Percentiles rank a stretch among this genome's conserved stretches.
Evolutionary conservation across 805 yeast species (phyloP).

Genomic region (Maudiozyma turicensis): DNA sequence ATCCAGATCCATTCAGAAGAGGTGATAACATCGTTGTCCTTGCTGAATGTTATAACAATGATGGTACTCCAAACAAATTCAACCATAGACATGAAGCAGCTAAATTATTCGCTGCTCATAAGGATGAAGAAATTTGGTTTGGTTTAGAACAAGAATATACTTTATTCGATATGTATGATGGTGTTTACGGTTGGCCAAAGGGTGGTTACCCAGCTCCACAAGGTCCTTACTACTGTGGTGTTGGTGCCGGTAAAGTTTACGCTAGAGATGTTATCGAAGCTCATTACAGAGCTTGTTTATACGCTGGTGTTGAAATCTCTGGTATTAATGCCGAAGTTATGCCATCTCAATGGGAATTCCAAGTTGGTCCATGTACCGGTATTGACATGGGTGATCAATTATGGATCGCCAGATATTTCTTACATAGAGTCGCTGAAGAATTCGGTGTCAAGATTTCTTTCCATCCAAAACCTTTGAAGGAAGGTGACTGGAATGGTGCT

Average conservation of each 20-base stretch:
- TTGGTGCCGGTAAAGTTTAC: slow-evolving; percentile 95
- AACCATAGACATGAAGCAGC: slow-evolving; percentile 97
- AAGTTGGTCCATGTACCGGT: slow-evolving; percentile 97
- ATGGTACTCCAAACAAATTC: slow-evolving; percentile 97
- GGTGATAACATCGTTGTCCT: slow-evolving; percentile 94
- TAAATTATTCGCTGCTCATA: slow-evolving; percentile 89
- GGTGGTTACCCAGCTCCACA: slow-evolving; percentile 99
- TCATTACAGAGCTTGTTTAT: slow-evolving; percentile 95
- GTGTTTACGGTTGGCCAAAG: slow-evolving; percentile 97
- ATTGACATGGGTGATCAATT: slow-evolving; percentile 95
- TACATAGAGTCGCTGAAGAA: slow-evolving; percentile 95
- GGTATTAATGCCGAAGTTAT: slow-evolving; percentile 99
- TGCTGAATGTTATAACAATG: slow-evolving; percentile 96
- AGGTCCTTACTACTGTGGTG: slow-evolving; percentile 99
- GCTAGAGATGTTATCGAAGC: slow-evolving; percentile 98
- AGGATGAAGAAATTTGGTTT: slow-evolving; percentile 81
- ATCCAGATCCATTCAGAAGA: slow-evolving; percentile 95
- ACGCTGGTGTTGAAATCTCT: slow-evolving; percentile 81
- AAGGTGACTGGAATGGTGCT: slow-evolving; percentile 99
- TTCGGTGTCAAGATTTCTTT: slow-evolving; percentile 96
- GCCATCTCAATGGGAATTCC: slow-evolving; percentile 99
- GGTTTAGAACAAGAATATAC: slow-evolving; percentile 99
- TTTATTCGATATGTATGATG: slow-evolving; percentile 79
- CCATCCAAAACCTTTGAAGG: slow-evolving; percentile 96
- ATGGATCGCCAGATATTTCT: slow-evolving; percentile 90